A percentile compares a stretch with the other conserved stretches of the same genome.
phyloP scores from a whole-genome alignment of 148 eudicot genomes.

The Rhododendron griersonianum region DNA sequence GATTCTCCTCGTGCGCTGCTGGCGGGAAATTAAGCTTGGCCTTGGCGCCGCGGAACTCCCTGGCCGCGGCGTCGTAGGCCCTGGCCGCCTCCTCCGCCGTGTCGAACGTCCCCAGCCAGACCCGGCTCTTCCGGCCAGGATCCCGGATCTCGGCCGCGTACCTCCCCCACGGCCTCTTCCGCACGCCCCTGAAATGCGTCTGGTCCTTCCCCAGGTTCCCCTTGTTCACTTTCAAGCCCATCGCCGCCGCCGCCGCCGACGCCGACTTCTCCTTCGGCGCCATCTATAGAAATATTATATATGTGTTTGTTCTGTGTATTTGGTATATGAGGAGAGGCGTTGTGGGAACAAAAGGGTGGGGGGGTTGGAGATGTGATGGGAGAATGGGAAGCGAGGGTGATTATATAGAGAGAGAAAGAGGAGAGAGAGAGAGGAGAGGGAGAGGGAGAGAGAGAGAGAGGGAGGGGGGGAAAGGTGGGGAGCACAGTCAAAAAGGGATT shows the following conservation, averaged over 20 bases:
- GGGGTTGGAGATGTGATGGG: not conserved
- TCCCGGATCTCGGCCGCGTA: conserved; percentile 82
- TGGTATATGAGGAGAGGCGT: not conserved
- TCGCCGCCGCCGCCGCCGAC: not conserved
- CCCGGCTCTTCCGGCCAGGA: conserved; percentile 59
- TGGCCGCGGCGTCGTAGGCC: conserved; percentile 80
- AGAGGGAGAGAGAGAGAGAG: not conserved
- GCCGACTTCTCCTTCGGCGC: conserved; percentile 18
- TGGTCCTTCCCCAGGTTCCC: conserved; percentile 15
- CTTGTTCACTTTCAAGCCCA: not conserved
- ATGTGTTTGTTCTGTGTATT: not conserved
- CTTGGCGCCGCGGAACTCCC: conserved; percentile 62
- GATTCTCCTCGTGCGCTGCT: not conserved
- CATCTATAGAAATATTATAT: not conserved
- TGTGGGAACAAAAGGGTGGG: not conserved
- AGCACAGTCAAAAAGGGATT: conserved; percentile 24
- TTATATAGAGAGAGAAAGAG: conserved; percentile 8
- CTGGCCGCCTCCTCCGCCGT: conserved; percentile 70
- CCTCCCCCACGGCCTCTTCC: conserved; percentile 74
- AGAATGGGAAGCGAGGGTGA: not conserved
- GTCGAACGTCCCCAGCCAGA: conserved; percentile 78
- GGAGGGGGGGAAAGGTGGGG: not conserved
- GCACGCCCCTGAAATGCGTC: conserved; percentile 53
- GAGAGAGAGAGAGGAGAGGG: not conserved
- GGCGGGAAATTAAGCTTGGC: conserved; percentile 62